Base-by-base conservation (phyloP, 257 asterid species). In the Ajuga chamaepitys region DNA sequence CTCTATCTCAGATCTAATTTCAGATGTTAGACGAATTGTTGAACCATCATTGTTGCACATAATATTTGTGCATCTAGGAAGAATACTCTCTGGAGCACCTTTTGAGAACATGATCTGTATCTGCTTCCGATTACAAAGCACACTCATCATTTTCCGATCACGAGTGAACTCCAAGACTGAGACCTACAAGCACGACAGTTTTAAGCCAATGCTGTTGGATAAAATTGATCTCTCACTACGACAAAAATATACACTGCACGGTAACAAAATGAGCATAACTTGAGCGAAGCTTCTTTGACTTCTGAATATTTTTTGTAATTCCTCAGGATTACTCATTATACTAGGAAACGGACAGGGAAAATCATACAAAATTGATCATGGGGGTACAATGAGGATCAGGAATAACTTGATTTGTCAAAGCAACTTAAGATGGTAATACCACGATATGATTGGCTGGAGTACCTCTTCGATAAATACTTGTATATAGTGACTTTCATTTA, bases 71-170 rank as follows among this genome's bases (percentile, higher is more conserved):
- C 99, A 94, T 77, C 91, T 85, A 69, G 95, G 71, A 73, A 94
- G 88, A 79, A 94, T 82, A 75, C 95, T 90, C 85, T 94, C 99
- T 2, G 99, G 99, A 62, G 99, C 97, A 78, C 99, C 99, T 82
- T 94, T 94, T 51, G 99, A 86, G 80, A 94, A 90, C 97, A 90
- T 86, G 61, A 90, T 85, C 72, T 86, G 95, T 71, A 83, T 81
- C 81, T 90, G 96, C 85, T 89, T 94, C 74, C 89, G 87, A 85
- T 82, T 86, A 83, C 96, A 90, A 35, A 94, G 96, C 76, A 86
- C 96, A 75, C 99, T 94, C 99, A 94, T 94, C 99, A 94, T 86
- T 74, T 94, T 94, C 52, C 99, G 95, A 75, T 94, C 97, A 78
- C 97, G 99, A 64, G 96, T 88, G 84, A 94, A 94, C 74, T 94